Evolutionary conservation across 2,329 filamentous ascomycete species (phyloP).

Genomic region (Penicillium sp.): DNA sequence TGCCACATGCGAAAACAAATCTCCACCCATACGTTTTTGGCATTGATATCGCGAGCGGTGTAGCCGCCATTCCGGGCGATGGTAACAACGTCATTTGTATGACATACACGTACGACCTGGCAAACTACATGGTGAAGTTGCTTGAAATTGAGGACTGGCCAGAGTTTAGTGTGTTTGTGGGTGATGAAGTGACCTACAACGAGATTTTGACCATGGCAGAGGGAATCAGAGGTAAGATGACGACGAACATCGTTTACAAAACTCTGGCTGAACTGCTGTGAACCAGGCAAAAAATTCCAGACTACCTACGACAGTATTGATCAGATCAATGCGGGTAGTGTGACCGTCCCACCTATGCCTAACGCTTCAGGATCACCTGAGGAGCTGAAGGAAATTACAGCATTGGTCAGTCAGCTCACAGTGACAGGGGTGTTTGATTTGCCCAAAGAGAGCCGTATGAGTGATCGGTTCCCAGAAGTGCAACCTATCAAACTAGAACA

Average conservation of each 20-base stretch:
- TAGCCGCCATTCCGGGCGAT: constrained; percentile 55
- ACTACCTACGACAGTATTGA: constrained; percentile 41
- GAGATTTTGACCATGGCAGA: constrained; percentile 52
- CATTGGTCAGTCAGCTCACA: constrained; percentile 34
- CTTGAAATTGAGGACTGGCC: constrained; percentile 53
- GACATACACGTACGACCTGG: constrained; percentile 57
- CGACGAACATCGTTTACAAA: background rate
- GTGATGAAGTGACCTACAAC: constrained; percentile 51
- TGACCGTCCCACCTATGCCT: constrained; percentile 39
- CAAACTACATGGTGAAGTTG: constrained; percentile 48
- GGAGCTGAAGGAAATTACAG: constrained; percentile 33
- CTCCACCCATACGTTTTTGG: constrained; percentile 47
- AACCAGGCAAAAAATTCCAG: constrained; percentile 40
- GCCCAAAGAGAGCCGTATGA: constrained; percentile 30
- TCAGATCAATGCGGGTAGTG: constrained; percentile 38
- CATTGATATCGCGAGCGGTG: constrained; percentile 50
- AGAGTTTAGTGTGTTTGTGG: constrained; percentile 40
- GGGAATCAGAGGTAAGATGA: constrained; percentile 43
- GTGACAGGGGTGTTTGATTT: constrained; percentile 36
- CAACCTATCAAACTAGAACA: constrained; percentile 30
- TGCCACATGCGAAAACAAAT: constrained; percentile 44
- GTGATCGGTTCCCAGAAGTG: constrained; percentile 29
- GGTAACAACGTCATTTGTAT: constrained; percentile 52
- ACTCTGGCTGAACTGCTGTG: background rate
- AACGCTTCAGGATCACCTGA: constrained; percentile 22